Evolutionary conservation across 2,329 filamentous ascomycete genomes (phyloP), one percentile per base, ranked within the genome.

Genomic region (Xylariaceae sp.): DNA sequence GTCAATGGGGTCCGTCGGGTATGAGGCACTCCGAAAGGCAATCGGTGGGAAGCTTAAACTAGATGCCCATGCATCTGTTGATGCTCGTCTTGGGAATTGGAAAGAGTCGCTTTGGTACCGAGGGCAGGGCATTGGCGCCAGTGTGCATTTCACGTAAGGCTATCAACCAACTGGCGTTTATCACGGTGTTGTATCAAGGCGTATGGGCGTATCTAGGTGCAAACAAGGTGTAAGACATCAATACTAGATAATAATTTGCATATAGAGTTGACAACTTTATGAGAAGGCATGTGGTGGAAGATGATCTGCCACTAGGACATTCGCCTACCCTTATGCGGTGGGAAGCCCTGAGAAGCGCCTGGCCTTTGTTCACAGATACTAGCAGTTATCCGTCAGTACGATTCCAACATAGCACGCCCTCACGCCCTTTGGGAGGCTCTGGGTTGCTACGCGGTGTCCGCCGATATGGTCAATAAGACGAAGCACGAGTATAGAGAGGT

Each of bases 11-110:
- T 85, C 84, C 13, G 83, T 95, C 10, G 94, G 92, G 2, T 95
- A 92, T 63, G 89, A 90, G 39, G 89, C 88, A 49, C 77, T 97
- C 13, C 82, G 77, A 63, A 84, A 85, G 62, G 92, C 92, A 10
- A 70, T 97, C 0, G 92, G 92, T 0, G 92, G 92, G 0, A 79
- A 76, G 21, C 70, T 97, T 61, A 88, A 87, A 70, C 71, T 97
- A 55, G 88, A 91, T 70, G 89, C 91, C 1, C 77, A 79, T 62
- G 94, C 92, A 1, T 76, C 84, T 40, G 87, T 96, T 1, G 85
- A 84, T 0, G 76, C 97, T 5, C 79, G 82, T 61, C 73, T 97
- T 53, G 89, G 87, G 8, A 74, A 81, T 63, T 97, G 89, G 84
- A 80, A 76, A 48, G 85, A 94, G 69, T 76, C 73, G 21, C 71